phyloP scores from a whole-genome alignment of 176 grass and related monocot genomes.

The Phyllostachys edulis region DNA sequence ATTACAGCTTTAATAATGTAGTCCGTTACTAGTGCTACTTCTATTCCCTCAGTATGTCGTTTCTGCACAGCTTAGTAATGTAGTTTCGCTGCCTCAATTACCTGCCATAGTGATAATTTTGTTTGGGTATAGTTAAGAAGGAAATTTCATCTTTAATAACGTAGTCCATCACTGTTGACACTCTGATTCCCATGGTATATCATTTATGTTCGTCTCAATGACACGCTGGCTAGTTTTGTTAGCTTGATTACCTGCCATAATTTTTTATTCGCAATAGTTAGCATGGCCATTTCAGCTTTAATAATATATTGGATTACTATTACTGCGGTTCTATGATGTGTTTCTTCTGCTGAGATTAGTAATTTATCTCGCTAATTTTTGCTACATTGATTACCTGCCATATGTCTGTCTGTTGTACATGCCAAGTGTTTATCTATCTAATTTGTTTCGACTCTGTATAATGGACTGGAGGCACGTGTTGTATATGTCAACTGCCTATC shows the following conservation, averaged over 20 bases:
- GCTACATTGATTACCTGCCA: slow-evolving; percentile 10
- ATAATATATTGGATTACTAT: slow-evolving; percentile 1
- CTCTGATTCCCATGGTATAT: neutral
- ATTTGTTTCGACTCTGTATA: neutral
- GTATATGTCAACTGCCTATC: neutral
- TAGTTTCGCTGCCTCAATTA: neutral
- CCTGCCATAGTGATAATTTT: neutral
- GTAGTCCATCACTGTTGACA: neutral
- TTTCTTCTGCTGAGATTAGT: neutral
- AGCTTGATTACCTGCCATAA: neutral
- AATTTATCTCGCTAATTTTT: neutral
- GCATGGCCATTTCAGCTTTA: neutral
- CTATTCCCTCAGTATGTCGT: neutral
- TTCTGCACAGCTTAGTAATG: neutral
- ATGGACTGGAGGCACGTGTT: neutral
- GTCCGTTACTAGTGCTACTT: neutral
- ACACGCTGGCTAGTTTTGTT: neutral
- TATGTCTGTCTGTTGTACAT: neutral
- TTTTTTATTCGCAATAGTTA: slow-evolving; percentile 11
- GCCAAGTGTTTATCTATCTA: neutral
- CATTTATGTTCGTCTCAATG: neutral
- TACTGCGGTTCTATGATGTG: neutral
- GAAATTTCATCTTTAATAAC: neutral
- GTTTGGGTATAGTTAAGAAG: neutral
- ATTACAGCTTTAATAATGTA: neutral